These are phyloP conservation scores for Microbotryum scabiosae DNA, from an alignment of 1,284 basidiomycete species.

Conservation along the genomic window DNA sequence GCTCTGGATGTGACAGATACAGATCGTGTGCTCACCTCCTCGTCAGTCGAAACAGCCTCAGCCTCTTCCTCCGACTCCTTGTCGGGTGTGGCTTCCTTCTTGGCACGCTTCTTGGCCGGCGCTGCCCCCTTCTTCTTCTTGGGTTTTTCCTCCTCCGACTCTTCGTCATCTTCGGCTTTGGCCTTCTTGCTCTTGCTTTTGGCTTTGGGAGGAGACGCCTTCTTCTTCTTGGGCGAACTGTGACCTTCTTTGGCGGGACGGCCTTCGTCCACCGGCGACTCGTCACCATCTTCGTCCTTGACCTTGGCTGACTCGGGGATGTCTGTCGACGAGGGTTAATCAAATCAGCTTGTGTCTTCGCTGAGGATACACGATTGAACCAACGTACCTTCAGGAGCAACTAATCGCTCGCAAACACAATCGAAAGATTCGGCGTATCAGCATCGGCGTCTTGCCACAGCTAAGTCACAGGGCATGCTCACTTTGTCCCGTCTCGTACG, in stretches of 20 bases:
- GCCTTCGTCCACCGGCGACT: conserved; percentile 9
- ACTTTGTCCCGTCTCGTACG: conserved; percentile 25
- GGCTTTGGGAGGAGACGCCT: conserved; percentile 3
- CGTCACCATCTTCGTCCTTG: conserved; percentile 4
- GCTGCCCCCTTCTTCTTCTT: neutral
- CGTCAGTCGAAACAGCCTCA: conserved; percentile 5
- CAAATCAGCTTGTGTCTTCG: too few relatives aligned
- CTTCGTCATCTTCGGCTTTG: conserved; percentile 3
- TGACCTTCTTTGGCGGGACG: conserved; percentile 3
- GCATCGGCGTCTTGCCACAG: neutral
- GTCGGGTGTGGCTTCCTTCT: conserved; percentile 1
- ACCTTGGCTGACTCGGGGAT: conserved; percentile 32
- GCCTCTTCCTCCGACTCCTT: conserved; percentile 16
- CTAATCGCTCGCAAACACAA: neutral
- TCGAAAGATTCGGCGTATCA: neutral
- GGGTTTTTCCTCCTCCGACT: conserved; percentile 4
- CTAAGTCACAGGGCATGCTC: neutral
- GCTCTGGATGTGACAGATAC: too few relatives aligned
- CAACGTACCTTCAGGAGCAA: too few relatives aligned
- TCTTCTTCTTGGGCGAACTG: conserved; percentile 4
- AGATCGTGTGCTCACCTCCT: conserved; percentile 6
- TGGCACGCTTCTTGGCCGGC: conserved; percentile 6
- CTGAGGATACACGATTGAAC: conserved; percentile 15
- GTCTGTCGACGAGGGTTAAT: conserved; percentile 8
- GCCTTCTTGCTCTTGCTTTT: neutral